Evolutionary conservation across 768 basidiomycete species (phyloP).

Genomic region (Pulveroboletus ravenelii): DNA sequence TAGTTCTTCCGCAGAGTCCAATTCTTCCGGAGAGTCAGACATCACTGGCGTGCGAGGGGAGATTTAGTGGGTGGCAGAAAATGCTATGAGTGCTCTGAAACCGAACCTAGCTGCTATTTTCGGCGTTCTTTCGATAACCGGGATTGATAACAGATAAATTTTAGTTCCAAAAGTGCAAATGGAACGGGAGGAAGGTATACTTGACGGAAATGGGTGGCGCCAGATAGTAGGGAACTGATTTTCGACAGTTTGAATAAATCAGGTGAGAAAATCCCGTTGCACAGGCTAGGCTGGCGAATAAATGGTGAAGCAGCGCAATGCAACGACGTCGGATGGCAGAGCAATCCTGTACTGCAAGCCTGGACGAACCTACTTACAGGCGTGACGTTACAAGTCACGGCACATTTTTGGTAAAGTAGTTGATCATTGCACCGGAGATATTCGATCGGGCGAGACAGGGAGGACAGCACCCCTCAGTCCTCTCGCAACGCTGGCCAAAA

Average conservation of each 20-base stretch:
- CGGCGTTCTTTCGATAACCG: not conserved
- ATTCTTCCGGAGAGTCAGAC: conserved; percentile 37
- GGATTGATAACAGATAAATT: conserved; percentile 7
- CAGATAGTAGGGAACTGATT: conserved; percentile 3
- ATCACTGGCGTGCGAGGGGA: conserved; percentile 17
- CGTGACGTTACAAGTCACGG: conserved; percentile 36
- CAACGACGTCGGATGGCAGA: conserved; percentile 23
- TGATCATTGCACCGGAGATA: conserved; percentile 26
- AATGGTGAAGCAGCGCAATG: conserved; percentile 6
- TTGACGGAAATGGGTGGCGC: conserved; percentile 11
- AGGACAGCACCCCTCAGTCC: not conserved
- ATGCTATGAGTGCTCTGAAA: conserved; percentile 10
- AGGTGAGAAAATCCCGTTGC: conserved; percentile 5
- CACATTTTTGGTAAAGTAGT: conserved; percentile 30
- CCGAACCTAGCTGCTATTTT: conserved; percentile 6
- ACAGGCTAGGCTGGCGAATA: conserved; percentile 4
- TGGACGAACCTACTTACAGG: conserved; percentile 34
- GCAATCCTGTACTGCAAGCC: conserved; percentile 24
- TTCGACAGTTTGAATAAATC: conserved; percentile 13
- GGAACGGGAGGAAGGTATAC: conserved; percentile 9
- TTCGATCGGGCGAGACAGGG: conserved; percentile 4
- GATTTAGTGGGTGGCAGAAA: conserved; percentile 13
- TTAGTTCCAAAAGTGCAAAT: conserved; percentile 4
- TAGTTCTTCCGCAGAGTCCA: conserved; percentile 36
- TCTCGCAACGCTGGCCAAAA: not conserved